Conservation (phyloP, 768 basidiomycete species). For the Lactifluus pinguis region DNA sequence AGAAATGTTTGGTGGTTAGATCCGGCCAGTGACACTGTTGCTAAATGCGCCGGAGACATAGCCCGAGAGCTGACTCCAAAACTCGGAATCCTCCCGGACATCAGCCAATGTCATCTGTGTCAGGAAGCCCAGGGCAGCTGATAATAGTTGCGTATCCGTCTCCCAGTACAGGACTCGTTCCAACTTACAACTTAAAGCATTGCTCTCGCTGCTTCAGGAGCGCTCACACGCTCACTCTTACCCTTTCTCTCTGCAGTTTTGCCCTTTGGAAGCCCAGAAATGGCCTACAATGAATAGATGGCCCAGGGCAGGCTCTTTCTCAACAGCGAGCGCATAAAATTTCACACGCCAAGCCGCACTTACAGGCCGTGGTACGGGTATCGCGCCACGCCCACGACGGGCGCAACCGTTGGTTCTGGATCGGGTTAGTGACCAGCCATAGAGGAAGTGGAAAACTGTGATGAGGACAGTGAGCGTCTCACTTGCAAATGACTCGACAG, state of each 20-base stretch:
- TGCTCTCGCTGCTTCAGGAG: slow-evolving; percentile 57
- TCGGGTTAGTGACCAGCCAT: slow-evolving; percentile 72
- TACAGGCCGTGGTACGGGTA: slow-evolving; percentile 70
- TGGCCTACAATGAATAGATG: slow-evolving; percentile 70
- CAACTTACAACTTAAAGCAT: slow-evolving; percentile 59
- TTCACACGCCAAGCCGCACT: slow-evolving; percentile 73
- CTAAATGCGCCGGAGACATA: slow-evolving; percentile 69
- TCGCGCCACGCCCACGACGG: too few relatives aligned
- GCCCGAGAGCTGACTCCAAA: slow-evolving; percentile 65
- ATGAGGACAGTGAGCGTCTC: slow-evolving; percentile 42
- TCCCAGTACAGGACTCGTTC: slow-evolving; percentile 73
- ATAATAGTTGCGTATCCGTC: slow-evolving; percentile 69
- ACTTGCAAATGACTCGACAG: too few relatives aligned
- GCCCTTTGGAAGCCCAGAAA: slow-evolving; percentile 45
- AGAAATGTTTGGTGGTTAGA: too few relatives aligned
- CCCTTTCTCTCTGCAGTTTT: slow-evolving; percentile 26
- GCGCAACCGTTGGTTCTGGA: too few relatives aligned
- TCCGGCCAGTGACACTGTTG: too few relatives aligned
- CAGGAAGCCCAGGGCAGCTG: too few relatives aligned
- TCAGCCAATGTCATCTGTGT: too few relatives aligned
- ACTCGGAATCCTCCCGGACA: slow-evolving; percentile 45
- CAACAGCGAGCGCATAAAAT: slow-evolving; percentile 72
- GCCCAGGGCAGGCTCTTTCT: slow-evolving; percentile 80
- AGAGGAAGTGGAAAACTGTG: slow-evolving; percentile 56
- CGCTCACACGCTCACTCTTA: slow-evolving; percentile 38